phyloP scores from a whole-genome alignment of 2,329 filamentous ascomycete genomes.

The Byssochlamys sp. region DNA sequence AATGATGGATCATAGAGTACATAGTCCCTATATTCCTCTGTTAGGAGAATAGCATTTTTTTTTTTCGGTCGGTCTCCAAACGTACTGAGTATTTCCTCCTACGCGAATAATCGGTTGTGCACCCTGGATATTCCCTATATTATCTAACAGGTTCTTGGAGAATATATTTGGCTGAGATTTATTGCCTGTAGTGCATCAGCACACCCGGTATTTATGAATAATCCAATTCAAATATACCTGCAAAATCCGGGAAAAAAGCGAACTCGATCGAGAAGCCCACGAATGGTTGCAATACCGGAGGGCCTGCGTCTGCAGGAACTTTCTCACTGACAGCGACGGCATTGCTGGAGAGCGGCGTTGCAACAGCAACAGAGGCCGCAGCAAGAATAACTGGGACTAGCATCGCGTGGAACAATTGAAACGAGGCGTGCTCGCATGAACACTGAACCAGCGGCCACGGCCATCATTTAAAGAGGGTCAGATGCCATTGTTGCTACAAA shows the following conservation, averaged over 20 bases:
- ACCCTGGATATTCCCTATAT: slow-evolving; percentile 46
- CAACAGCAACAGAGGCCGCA: not conserved
- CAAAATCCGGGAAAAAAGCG: slow-evolving; percentile 45
- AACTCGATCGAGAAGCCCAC: slow-evolving; percentile 47
- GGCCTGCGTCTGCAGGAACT: slow-evolving; percentile 4
- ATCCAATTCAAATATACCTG: slow-evolving; percentile 21
- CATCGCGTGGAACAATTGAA: not conserved
- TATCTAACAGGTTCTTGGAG: slow-evolving; percentile 51
- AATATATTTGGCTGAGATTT: slow-evolving; percentile 48
- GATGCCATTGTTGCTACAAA: not conserved
- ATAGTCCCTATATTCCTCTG: slow-evolving; percentile 38
- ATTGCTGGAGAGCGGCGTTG: not conserved
- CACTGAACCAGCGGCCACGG: not conserved
- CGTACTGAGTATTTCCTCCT: slow-evolving; percentile 54
- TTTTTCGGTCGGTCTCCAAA: not conserved
- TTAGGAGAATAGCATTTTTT: slow-evolving; percentile 1
- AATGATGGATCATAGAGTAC: slow-evolving; percentile 50
- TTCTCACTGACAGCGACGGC: not conserved
- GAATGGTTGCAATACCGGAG: slow-evolving; percentile 26
- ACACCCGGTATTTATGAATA: not conserved
- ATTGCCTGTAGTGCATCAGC: slow-evolving; percentile 35
- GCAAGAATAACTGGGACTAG: not conserved
- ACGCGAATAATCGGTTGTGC: slow-evolving; percentile 53
- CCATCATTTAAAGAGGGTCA: not conserved
- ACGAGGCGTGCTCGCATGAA: not conserved